phyloP scores from a whole-genome alignment of 2,329 filamentous ascomycete species.

The Coccinonectria pachysandricola region DNA sequence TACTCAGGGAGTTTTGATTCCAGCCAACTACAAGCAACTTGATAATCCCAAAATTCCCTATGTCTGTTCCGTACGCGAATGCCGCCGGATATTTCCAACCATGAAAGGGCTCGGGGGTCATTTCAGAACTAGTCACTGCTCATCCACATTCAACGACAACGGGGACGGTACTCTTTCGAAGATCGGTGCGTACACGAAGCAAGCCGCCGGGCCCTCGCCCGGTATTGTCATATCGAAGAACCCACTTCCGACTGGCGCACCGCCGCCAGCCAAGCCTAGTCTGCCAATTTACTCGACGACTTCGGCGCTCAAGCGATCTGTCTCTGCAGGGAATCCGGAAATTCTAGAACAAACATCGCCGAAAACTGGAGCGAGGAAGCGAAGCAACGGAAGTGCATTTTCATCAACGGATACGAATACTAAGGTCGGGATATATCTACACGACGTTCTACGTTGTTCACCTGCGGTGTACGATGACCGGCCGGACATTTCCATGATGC shows the following conservation, averaged over 20 bases:
- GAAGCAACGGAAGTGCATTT: too few relatives aligned
- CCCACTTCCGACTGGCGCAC: conserved; percentile 11
- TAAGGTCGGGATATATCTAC: conserved; percentile 13
- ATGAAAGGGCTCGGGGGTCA: conserved; percentile 17
- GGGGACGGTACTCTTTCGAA: conserved; percentile 28
- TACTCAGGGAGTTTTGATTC: conserved; percentile 23
- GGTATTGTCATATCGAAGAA: conserved; percentile 20
- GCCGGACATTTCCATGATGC: too few relatives aligned
- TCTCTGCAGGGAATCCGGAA: too few relatives aligned
- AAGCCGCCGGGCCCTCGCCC: conserved; percentile 10
- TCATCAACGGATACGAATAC: too few relatives aligned
- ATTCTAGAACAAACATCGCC: too few relatives aligned
- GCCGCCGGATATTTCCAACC: conserved; percentile 18
- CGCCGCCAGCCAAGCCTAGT: conserved; percentile 10
- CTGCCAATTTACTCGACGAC: conserved; percentile 2
- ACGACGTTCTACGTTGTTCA: conserved; percentile 12
- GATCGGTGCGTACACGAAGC: conserved; percentile 17
- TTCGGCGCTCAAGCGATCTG: conserved; percentile 3
- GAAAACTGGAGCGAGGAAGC: too few relatives aligned
- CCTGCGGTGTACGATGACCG: too few relatives aligned
- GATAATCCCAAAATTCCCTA: conserved; percentile 14
- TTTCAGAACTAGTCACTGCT: conserved; percentile 16
- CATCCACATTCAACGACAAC: conserved; percentile 29
- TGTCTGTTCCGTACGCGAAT: conserved; percentile 29
- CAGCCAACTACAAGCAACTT: conserved; percentile 21